phyloP scores from a whole-genome alignment of 176 grass and related monocot genomes.

The Pontederia crassipes region DNA sequence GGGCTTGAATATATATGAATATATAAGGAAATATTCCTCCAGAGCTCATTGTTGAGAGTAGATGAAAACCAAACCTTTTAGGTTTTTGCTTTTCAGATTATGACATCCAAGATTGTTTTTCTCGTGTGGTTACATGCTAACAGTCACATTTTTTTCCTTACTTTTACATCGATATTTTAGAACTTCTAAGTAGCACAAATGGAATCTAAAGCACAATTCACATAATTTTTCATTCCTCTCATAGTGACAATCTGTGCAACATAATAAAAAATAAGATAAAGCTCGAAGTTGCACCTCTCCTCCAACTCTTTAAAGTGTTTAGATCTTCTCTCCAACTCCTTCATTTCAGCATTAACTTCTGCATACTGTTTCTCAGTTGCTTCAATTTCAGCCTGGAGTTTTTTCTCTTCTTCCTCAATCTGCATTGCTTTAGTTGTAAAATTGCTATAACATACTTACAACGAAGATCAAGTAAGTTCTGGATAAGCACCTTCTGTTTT shows the following conservation, averaged over 20 bases:
- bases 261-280: neutral
- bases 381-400: conserved; percentile 67
- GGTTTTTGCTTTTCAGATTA: too few species aligned
- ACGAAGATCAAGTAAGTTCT: conserved; percentile 1
- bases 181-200: too few species aligned
- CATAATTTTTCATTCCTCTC: too few species aligned
- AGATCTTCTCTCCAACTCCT: conserved; percentile 74
- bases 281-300: conserved; percentile 46
- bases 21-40: too few species aligned
- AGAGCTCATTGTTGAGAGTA: too few species aligned
- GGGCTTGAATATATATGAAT: too few species aligned
- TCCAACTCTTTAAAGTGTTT: conserved; percentile 82
- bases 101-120: too few species aligned
- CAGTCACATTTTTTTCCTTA: too few species aligned
- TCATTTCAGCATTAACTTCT: conserved; percentile 59
- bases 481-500: conserved; percentile 60
- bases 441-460: neutral
- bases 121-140: too few species aligned
- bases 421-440: conserved; percentile 13
- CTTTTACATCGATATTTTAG: too few species aligned
- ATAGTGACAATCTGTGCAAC: neutral
- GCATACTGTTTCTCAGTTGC: conserved; percentile 81
- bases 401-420: conserved; percentile 76
- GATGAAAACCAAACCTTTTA: too few species aligned
- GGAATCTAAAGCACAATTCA: too few species aligned